Evolutionary conservation across 2,329 filamentous ascomycete species (phyloP).

Genomic region (Zymoseptoria pseudotritici): DNA sequence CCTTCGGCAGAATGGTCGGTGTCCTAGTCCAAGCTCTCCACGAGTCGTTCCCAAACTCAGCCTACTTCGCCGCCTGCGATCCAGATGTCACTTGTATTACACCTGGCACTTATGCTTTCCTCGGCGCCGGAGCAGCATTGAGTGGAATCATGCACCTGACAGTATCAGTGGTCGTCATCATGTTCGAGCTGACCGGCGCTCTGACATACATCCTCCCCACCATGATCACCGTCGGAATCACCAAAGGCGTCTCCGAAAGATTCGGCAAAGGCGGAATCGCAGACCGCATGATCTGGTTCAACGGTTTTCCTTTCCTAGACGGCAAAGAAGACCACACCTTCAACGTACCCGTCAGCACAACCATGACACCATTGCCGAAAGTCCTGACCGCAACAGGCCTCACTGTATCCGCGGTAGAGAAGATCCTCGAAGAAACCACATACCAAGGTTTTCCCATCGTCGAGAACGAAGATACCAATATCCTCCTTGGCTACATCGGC

Average conservation of each 20-base stretch:
- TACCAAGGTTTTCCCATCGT: constrained; percentile 94
- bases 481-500: constrained; percentile 84
- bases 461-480: constrained; percentile 61
- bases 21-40: constrained; percentile 87
- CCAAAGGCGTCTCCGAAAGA: constrained; percentile 82
- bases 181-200: constrained; percentile 98
- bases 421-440: constrained; percentile 65
- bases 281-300: constrained; percentile 98
- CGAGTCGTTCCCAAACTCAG: constrained; percentile 70
- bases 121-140: constrained; percentile 83
- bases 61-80: constrained; percentile 81
- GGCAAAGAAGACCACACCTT: constrained; percentile 97
- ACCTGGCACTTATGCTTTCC: constrained; percentile 90
- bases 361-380: constrained; percentile 70
- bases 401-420: constrained; percentile 67
- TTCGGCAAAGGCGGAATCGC: constrained; percentile 96
- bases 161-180: constrained; percentile 93
- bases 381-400: constrained; percentile 68
- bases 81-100: constrained; percentile 95
- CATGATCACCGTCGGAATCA: constrained; percentile 97
- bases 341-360: constrained; percentile 79
- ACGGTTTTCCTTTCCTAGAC: constrained; percentile 91
- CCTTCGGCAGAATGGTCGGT: constrained; percentile 87
- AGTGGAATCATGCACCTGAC: constrained; percentile 98
- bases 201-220: constrained; percentile 94